These are phyloP conservation scores for Backusella macrospora DNA, from an alignment of 192 early-diverging fungal genomes.

Conservation along the genomic window DNA sequence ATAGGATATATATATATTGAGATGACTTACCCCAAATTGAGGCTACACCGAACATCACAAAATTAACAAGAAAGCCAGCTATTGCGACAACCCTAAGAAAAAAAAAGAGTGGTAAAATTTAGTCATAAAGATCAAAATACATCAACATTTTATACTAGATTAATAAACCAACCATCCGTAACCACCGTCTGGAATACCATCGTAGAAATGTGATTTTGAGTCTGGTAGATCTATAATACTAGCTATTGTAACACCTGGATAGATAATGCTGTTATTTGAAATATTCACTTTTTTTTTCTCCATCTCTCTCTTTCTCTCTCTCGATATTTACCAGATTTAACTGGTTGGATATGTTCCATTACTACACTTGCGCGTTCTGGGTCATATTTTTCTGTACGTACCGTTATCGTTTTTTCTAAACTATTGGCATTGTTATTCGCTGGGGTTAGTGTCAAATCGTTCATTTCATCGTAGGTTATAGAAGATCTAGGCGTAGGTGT, in stretches of 20 bases:
- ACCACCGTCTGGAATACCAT: constrained; percentile 22
- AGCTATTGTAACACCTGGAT: constrained; percentile 7
- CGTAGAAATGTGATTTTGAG: constrained; percentile 5
- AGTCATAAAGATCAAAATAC: background rate
- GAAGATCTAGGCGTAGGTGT: constrained; percentile 7
- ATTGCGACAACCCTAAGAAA: constrained; percentile 16
- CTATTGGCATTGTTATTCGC: background rate
- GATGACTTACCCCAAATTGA: constrained; percentile 21
- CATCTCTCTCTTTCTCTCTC: background rate
- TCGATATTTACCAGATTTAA: background rate
- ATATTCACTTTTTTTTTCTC: background rate
- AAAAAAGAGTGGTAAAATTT: background rate
- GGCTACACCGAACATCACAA: constrained; percentile 20
- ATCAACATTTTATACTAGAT: too few relatives aligned
- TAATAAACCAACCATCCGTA: constrained; percentile 18
- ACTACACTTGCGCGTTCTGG: background rate
- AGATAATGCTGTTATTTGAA: background rate
- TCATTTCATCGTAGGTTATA: constrained; percentile 12
- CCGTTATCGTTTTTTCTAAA: background rate
- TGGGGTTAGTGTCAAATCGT: background rate
- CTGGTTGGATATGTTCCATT: background rate
- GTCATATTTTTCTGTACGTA: constrained; percentile 16
- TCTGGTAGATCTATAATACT: constrained; percentile 20
- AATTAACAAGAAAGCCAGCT: constrained; percentile 18
- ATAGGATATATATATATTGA: background rate